phyloP scores from a whole-genome alignment of 2,329 filamentous ascomycete genomes.

The Fusarium sp. region DNA sequence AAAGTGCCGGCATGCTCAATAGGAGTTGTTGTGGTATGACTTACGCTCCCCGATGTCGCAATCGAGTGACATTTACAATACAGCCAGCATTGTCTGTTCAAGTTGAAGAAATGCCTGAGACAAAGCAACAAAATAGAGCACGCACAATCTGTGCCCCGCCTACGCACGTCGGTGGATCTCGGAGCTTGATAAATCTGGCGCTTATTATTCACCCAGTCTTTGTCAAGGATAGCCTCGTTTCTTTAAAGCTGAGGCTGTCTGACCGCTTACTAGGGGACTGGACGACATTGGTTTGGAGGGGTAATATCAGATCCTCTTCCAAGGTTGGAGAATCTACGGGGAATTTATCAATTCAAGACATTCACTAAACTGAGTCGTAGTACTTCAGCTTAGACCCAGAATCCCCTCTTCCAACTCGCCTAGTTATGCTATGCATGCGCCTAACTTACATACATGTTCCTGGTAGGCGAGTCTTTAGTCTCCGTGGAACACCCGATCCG shows the following conservation, averaged over 20 bases:
- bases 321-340: conserved; percentile 18
- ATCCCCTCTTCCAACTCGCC: conserved; percentile 11
- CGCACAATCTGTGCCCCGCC: conserved; percentile 29
- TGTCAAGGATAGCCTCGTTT: conserved; percentile 49
- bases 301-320: conserved; percentile 27
- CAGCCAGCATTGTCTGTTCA: conserved; percentile 4
- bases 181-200: conserved; percentile 32
- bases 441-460: conserved; percentile 15
- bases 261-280: conserved; percentile 45
- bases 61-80: conserved; percentile 15
- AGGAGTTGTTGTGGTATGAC: conserved; percentile 44
- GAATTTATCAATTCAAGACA: conserved; percentile 9
- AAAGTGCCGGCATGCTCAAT: conserved; percentile 20
- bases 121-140: conserved; percentile 34
- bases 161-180: conserved; percentile 33
- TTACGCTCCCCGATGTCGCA: conserved; percentile 11
- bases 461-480: conserved; percentile 4
- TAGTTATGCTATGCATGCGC: conserved; percentile 12
- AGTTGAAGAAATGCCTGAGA: conserved; percentile 14
- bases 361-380: conserved; percentile 17
- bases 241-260: conserved; percentile 47
- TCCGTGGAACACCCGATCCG: conserved; percentile 4
- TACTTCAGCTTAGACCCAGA: conserved; percentile 4
- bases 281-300: conserved; percentile 39
- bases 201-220: conserved; percentile 27